Conservation (phyloP, 2,329 filamentous ascomycete genomes). For the Cercospora canescens region DNA sequence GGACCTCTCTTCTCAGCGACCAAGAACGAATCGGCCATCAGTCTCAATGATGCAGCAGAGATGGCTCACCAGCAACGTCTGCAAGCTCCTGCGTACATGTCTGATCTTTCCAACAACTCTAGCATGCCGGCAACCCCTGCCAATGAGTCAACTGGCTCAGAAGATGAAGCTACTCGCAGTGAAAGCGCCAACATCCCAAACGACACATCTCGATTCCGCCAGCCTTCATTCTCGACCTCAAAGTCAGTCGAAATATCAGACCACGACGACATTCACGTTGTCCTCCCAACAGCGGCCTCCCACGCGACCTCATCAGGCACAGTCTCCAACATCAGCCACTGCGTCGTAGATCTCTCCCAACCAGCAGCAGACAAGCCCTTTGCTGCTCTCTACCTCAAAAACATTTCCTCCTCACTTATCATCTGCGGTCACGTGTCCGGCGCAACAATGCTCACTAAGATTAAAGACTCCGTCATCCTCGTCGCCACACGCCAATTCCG, state of each 20-base stretch:
- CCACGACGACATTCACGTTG: constrained; percentile 71
- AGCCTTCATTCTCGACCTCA: constrained; percentile 58
- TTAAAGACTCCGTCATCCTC: constrained; percentile 73
- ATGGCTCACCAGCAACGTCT: constrained; percentile 49
- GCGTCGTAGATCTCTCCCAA: constrained; percentile 78
- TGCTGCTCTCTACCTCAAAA: constrained; percentile 68
- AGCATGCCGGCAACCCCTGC: constrained; percentile 43
- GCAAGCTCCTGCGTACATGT: constrained; percentile 45
- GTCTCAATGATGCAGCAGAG: constrained; percentile 57
- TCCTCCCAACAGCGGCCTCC: constrained; percentile 70
- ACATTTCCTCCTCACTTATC: constrained; percentile 69
- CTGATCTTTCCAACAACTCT: constrained; percentile 40
- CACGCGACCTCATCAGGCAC: constrained; percentile 72
- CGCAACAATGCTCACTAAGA: constrained; percentile 76
- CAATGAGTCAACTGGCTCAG: constrained; percentile 22
- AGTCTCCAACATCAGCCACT: constrained; percentile 67
- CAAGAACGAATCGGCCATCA: constrained; percentile 49
- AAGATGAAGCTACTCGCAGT: constrained; percentile 27
- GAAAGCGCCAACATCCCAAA: constrained; percentile 52
- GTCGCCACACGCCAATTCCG: constrained; percentile 84
- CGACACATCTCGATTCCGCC: constrained; percentile 35
- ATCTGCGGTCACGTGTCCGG: constrained; percentile 78
- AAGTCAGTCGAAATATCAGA: constrained; percentile 62
- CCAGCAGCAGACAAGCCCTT: constrained; percentile 58
- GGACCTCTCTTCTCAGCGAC: constrained; percentile 30